Evolutionary conservation across 306 rosid species (phyloP).

Genomic region (Sicyos baderoa): DNA sequence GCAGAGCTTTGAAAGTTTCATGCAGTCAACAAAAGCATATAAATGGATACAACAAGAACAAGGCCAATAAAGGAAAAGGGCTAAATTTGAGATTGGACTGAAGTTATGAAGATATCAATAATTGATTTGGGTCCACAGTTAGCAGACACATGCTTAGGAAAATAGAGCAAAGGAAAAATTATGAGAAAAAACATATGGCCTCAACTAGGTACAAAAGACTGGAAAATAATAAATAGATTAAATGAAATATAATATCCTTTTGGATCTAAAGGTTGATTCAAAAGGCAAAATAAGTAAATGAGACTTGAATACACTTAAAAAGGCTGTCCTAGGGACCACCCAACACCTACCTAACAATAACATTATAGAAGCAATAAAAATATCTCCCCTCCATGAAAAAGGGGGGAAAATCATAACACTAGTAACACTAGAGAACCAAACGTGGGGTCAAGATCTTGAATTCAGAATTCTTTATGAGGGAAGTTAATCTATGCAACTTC

Average conservation of each 20-base stretch:
- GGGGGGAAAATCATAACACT: not conserved
- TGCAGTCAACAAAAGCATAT: not conserved
- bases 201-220: slow-evolving; percentile 3
- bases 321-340: slow-evolving; percentile 11
- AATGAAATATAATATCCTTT: slow-evolving; percentile 6
- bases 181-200: not conserved
- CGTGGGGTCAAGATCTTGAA: not conserved
- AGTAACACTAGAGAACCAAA: not conserved
- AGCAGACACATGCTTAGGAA: not conserved
- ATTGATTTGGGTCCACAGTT: slow-evolving; percentile 15
- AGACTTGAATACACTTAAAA: slow-evolving; percentile 16
- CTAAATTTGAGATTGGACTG: not conserved
- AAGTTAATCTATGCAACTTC: not conserved
- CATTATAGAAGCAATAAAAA: not conserved
- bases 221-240: not conserved
- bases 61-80: not conserved
- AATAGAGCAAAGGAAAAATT: not conserved
- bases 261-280: slow-evolving; percentile 8
- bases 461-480: not conserved
- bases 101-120: not conserved
- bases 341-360: slow-evolving; percentile 10
- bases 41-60: not conserved
- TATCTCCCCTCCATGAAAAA: not conserved
- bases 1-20: not conserved
- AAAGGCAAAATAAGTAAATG: slow-evolving; percentile 16